These are phyloP conservation scores for Ogataea paraovalis DNA, from an alignment of 805 yeast species.

Conservation along the genomic window DNA sequence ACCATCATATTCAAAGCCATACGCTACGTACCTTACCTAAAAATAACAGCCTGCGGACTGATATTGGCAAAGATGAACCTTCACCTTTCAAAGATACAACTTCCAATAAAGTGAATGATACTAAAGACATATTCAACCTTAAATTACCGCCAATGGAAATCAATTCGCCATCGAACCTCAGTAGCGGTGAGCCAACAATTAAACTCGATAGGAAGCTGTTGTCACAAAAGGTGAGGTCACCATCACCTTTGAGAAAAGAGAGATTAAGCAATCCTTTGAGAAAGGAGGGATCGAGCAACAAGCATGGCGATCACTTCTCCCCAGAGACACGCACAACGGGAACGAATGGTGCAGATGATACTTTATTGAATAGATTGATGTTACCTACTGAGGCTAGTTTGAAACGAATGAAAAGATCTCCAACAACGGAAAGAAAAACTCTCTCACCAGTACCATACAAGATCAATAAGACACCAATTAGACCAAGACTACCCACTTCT, in stretches of 20 bases:
- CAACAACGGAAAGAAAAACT: conserved; percentile 1
- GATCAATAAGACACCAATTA: conserved; percentile 6
- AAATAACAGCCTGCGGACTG: background rate
- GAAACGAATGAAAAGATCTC: conserved; percentile 13
- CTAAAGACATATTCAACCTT: conserved; percentile 13
- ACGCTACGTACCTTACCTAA: background rate
- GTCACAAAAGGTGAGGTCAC: conserved; percentile 8
- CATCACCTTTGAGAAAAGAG: conserved; percentile 6
- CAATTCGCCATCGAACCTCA: conserved; percentile 14
- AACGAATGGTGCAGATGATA: background rate
- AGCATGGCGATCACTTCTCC: no score
- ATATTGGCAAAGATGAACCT: conserved; percentile 8
- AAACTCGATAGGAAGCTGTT: conserved; percentile 17
- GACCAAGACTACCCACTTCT: conserved; percentile 4
- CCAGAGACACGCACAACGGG: background rate
- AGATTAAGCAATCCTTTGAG: background rate
- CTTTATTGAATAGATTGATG: conserved; percentile 21
- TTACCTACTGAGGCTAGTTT: conserved; percentile 25
- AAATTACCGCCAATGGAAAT: conserved; percentile 21
- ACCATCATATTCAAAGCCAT: background rate
- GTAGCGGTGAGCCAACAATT: conserved; percentile 29
- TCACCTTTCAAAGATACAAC: conserved; percentile 22
- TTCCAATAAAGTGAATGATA: background rate
- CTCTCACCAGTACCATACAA: conserved; percentile 7
- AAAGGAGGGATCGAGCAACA: no score